Evolutionary conservation across 345 rosid species (phyloP).

Genomic region (Eucalyptus fibrosa): DNA sequence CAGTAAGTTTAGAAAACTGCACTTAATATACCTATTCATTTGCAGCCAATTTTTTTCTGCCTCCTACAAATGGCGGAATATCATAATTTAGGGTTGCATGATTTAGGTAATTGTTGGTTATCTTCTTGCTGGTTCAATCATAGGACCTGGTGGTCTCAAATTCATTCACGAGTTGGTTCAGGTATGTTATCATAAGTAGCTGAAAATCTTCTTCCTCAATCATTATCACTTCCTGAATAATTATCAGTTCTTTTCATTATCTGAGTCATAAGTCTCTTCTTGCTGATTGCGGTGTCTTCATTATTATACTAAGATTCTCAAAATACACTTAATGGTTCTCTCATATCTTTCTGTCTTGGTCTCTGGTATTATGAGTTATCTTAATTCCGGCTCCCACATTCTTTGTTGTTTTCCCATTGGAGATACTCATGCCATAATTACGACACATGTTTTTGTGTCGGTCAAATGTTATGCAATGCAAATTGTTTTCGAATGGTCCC

Average conservation of each 20-base stretch:
- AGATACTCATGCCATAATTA: neutral
- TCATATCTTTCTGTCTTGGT: neutral
- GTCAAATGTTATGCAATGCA: neutral
- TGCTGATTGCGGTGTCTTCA: neutral
- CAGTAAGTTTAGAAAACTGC: conserved; percentile 39
- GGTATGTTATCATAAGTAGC: conserved; percentile 24
- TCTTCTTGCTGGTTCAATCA: conserved; percentile 92
- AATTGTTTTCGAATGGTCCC: neutral
- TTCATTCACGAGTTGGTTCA: conserved; percentile 99
- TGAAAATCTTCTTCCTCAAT: neutral
- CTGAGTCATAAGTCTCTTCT: neutral
- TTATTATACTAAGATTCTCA: neutral
- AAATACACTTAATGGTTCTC: neutral
- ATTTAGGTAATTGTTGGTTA: conserved; percentile 91
- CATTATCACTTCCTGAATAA: neutral
- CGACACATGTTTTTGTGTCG: neutral
- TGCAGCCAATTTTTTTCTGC: neutral
- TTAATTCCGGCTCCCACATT: neutral
- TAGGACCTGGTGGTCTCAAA: conserved; percentile 97
- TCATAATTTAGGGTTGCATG: neutral
- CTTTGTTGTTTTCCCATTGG: neutral
- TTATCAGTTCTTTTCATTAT: neutral
- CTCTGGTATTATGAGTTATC: neutral
- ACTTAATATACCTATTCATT: neutral
- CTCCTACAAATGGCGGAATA: neutral